Evolutionary conservation across 352 stramenopile species (phyloP), one percentile per base, ranked within the genome.

Genomic region (Halophytophthora batemanensis): DNA sequence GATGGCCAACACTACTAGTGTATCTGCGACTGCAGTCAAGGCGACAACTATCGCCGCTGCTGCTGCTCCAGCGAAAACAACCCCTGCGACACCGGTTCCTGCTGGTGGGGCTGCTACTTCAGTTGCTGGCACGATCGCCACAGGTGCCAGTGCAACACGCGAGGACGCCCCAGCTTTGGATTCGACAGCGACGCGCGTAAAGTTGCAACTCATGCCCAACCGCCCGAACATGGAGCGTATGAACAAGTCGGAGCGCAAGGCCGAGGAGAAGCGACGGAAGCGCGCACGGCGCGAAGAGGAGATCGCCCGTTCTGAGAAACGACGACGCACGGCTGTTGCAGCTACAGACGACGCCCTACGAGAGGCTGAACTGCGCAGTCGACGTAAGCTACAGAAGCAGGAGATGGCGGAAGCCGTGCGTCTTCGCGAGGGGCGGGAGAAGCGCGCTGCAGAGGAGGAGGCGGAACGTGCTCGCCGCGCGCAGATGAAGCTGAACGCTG

Each of bases 171-270:
- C 46, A 38, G 45, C 53, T 19, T 36, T 31, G 0, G 74, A 82
- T 50, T 23, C 64, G 33, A 72, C 71, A 14, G 62, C 68, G 15
- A 87, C 77, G 2, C 76, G 77, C 2, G 53, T 91, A 4, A 82
- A 83, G 41, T 53, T 91, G 18, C 71, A 82, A 42, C 66, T 89
- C n/a, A 79, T 85, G 50, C 33, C 56, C 23, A 86, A 69, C 31
- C 78, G 77, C 40, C 62, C 66, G 8, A 87, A 74, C 31, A 59
- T 88, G 50, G 77, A 89, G 22, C 74, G 76, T 7, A 88, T 89
- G 76, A 92, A 82, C 56, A 94, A 94, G 29, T 82, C 77, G 38
- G 82, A 93, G 59, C 84, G 84, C 18, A 94, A 94, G 42, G 78
- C 82, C 3, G 84, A 94, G 65, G 82, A 94, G 53, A 90, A 90